Percentiles rank a stretch among this genome's conserved stretches.
phyloP scores from a whole-genome alignment of 1,139 yeast genomes.

The Torulaspora pretoriensis region DNA sequence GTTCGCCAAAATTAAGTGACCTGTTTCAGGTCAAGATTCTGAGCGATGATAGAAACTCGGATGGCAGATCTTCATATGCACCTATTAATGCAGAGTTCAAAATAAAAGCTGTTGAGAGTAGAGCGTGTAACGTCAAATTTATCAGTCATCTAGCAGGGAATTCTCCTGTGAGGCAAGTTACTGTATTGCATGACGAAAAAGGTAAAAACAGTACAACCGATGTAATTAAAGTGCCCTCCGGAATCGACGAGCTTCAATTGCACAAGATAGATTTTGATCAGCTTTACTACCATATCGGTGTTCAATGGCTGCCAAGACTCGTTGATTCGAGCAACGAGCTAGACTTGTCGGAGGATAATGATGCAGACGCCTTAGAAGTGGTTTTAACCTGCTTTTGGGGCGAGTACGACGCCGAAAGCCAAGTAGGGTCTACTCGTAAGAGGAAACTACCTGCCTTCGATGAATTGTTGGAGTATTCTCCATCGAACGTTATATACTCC shows the following conservation, averaged over 20 bases:
- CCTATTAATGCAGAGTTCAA: conserved; percentile 61
- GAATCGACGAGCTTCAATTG: conserved; percentile 58
- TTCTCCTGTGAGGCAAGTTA: conserved; percentile 61
- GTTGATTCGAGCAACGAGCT: conserved; percentile 34
- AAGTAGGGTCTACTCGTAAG: conserved; percentile 37
- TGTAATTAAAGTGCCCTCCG: conserved; percentile 49
- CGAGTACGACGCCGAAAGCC: conserved; percentile 50
- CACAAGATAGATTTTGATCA: conserved; percentile 62
- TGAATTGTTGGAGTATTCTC: conserved; percentile 63
- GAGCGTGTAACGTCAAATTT: conserved; percentile 60
- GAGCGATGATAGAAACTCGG: conserved; percentile 43
- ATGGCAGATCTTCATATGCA: conserved; percentile 51
- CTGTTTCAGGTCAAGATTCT: conserved; percentile 50
- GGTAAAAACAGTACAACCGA: conserved; percentile 45
- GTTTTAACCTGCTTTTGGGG: conserved; percentile 69
- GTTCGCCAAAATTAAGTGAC: conserved; percentile 37
- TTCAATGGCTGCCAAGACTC: conserved; percentile 76
- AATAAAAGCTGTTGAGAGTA: conserved; percentile 56
- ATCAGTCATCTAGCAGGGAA: conserved; percentile 42
- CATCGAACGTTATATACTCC: conserved; percentile 60
- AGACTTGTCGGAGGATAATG: conserved; percentile 34
- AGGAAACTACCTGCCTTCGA: conserved; percentile 63
- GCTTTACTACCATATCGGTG: conserved; percentile 51
- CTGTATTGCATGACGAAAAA: conserved; percentile 43
- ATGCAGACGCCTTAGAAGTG: conserved; percentile 47